phyloP scores from a whole-genome alignment of 805 yeast species.

The Zygosaccharomyces pseudorouxii region DNA sequence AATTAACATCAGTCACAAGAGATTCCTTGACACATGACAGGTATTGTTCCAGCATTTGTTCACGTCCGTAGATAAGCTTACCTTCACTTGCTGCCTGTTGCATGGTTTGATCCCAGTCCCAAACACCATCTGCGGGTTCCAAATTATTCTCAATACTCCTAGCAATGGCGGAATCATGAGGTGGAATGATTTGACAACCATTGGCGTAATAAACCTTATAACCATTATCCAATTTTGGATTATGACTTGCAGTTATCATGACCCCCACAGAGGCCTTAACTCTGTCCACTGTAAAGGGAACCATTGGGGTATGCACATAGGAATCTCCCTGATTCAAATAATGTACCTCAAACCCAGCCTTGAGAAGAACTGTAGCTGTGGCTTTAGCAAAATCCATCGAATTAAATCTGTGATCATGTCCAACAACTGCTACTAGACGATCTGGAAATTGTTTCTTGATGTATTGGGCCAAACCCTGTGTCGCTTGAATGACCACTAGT shows the following conservation, averaged over 20 bases:
- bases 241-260: conserved; percentile 90
- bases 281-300: conserved; percentile 76
- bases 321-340: conserved; percentile 39
- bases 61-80: conserved; percentile 39
- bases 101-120: conserved; percentile 44
- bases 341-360: conserved; percentile 65
- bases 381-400: conserved; percentile 76
- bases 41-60: conserved; percentile 43
- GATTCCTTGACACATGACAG: conserved; percentile 30
- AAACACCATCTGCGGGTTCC: conserved; percentile 52
- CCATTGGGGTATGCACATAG: conserved; percentile 80
- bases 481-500: conserved; percentile 82
- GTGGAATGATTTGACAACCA: conserved; percentile 95
- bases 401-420: conserved; percentile 87
- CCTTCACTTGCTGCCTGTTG: conserved; percentile 23
- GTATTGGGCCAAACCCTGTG: conserved; percentile 71
- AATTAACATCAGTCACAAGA: conserved; percentile 29
- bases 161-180: conserved; percentile 77
- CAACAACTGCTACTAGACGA: conserved; percentile 52
- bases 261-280: conserved; percentile 71
- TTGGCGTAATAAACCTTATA: conserved; percentile 90
- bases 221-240: conserved; percentile 83
- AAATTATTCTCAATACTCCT: conserved; percentile 54
- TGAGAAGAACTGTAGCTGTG: conserved; percentile 68
- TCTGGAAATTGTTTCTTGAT: conserved; percentile 31